Base-by-base conservation (phyloP, 1,284 basidiomycete genomes). In the Abortiporus biennis region DNA sequence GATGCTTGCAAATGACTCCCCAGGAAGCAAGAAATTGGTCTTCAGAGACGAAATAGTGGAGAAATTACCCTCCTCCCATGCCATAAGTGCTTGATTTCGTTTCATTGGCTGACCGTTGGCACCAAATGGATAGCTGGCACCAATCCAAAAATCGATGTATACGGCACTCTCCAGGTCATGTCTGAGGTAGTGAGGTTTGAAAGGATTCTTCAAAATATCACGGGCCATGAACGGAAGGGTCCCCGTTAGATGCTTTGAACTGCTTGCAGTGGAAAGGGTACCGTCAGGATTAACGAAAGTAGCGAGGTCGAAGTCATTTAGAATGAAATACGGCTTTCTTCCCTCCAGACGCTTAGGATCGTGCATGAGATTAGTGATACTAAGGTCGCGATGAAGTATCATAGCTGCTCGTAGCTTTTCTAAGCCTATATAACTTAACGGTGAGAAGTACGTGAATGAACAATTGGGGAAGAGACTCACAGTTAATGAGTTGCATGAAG, bases 341-440 rank as follows among this genome's bases (percentile, higher is more conserved):
- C 25, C 43, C 5, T 16, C 30, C 9, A 29, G 9, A 9, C 9
- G n/a, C n/a, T 15, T 21, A 9, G 17, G 15, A 19, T 39, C 36
- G 20, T 36, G 38, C 47, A 48, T 48, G 33, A 48, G 40, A 21
- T 46, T 48, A 27, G 32, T 40, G 19, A 27, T n/a, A 29, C 47
- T 46, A 37, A 48, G 37, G 34, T 46, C 47, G 6, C 47, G 32
- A 29, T 48, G 47, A 4, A 48, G 38, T 4, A 48, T 48, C 2
- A 17, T 12, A 4, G 41, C 47, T 8, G 19, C 32, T 9, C 44
- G 33, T 4, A 48, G 30, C 24, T 42, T 36, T 17, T 48, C 31
- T 3, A 48, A 16, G 34, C 44, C 44, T 48, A 22, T 11, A n/a
- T 11, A 23, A 11, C 15, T 16, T 36, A n/a, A n/a, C n/a, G n/a